Conservation (phyloP, 179 eudicot species). For the Monotropa hypopitys region DNA sequence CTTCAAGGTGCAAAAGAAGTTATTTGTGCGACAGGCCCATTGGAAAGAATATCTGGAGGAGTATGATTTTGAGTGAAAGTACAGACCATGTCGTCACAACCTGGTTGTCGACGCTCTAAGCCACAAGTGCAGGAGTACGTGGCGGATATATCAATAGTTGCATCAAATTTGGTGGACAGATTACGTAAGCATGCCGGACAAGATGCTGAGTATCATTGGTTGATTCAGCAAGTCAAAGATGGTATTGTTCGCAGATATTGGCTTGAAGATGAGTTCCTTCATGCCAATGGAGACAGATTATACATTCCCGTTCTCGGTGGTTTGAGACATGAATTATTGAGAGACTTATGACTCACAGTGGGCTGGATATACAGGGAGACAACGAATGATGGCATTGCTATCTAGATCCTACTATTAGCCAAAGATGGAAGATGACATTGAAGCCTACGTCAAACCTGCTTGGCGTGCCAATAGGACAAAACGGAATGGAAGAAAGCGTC, state of each 20-base stretch:
- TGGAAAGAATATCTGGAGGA: too few species aligned
- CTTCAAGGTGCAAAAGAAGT: too few species aligned
- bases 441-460: slow-evolving; percentile 8
- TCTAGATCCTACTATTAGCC: not conserved
- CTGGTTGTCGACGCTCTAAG: not conserved
- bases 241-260: not conserved
- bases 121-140: not conserved
- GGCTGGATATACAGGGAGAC: slow-evolving; percentile 4
- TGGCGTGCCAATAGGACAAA: slow-evolving; percentile 13
- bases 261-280: not conserved
- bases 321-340: not conserved
- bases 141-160: not conserved
- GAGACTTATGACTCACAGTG: slow-evolving; percentile 1
- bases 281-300: not conserved
- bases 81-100: too few species aligned
- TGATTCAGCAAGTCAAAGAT: not conserved
- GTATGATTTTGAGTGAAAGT: too few species aligned
- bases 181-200: not conserved
- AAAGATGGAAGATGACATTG: slow-evolving; percentile 3
- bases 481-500: not conserved
- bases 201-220: not conserved
- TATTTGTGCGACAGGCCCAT: too few species aligned
- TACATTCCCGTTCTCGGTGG: not conserved
- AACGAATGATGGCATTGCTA: not conserved
- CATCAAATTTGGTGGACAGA: not conserved